Conservation (phyloP, 1,139 yeast species). For the Debaryomyces psychrophilus region DNA sequence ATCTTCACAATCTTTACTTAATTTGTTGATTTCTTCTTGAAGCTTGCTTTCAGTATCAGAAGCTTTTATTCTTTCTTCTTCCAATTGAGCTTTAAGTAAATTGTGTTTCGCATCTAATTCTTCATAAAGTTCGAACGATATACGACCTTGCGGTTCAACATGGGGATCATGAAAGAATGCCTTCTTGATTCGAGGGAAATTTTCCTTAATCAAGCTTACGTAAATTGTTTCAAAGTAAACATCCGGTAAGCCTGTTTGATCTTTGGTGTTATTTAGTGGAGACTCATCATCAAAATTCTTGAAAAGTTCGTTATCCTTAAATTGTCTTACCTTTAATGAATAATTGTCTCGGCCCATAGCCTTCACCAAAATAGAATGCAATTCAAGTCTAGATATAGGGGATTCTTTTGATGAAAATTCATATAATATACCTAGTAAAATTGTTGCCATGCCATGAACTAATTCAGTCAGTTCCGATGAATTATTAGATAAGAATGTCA, state of each 20-base stretch:
- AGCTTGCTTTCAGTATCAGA: slow-evolving; percentile 25
- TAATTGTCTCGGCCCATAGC: slow-evolving; percentile 85
- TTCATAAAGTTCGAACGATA: slow-evolving; percentile 74
- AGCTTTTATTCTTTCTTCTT: slow-evolving; percentile 30
- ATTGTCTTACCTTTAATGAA: slow-evolving; percentile 69
- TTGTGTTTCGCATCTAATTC: slow-evolving; percentile 52
- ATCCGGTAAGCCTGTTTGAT: slow-evolving; percentile 84
- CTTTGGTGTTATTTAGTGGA: slow-evolving; percentile 39
- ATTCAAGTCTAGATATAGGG: slow-evolving; percentile 67
- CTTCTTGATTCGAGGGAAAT: slow-evolving; percentile 65
- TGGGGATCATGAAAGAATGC: slow-evolving; percentile 78
- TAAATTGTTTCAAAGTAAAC: slow-evolving; percentile 72
- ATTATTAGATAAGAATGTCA: slow-evolving; percentile 67
- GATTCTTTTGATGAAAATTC: slow-evolving; percentile 79
- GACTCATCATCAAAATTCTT: slow-evolving; percentile 55
- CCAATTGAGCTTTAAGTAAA: slow-evolving; percentile 28
- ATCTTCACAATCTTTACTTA: slow-evolving; percentile 32
- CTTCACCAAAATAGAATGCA: slow-evolving; percentile 63
- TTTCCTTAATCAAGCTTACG: slow-evolving; percentile 68
- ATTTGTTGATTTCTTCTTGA: slow-evolving; percentile 27
- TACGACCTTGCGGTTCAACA: slow-evolving; percentile 64
- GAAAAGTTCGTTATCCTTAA: slow-evolving; percentile 62
- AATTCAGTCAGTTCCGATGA: slow-evolving; percentile 59
- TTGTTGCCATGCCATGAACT: slow-evolving; percentile 75
- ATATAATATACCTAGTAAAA: slow-evolving; percentile 75